Base-by-base conservation (phyloP, 495 filamentous ascomycete genomes). In the Xylaria nigripes region DNA sequence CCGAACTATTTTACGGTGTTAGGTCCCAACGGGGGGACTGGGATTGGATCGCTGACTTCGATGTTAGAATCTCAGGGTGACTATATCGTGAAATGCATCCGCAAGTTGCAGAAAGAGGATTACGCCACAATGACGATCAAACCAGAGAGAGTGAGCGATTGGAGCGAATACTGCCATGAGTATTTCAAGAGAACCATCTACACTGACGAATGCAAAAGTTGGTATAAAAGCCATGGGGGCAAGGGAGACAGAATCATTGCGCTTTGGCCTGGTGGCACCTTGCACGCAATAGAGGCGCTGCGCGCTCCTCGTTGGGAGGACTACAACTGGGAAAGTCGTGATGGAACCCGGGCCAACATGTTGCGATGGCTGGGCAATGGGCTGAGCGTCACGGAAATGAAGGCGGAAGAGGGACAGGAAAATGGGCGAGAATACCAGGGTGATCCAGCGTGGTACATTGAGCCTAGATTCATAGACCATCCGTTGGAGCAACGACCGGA, bases 141-240 rank as follows among this genome's bases (percentile, higher is more conserved):
- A 7, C 83, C 84, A 0, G 66, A 76, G 41, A 77, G 83, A 0
- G 71, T 85, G 0, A 71, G 76, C 45, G 83, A 87, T 48, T 87
- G 85, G 60, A 65, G 74, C 29, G 75, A 73, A 15, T 84, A 79
- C 59, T 78, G 77, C 42, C 77, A 81, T 48, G 67, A 72, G n/a
- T 87, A 84, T 62, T 86, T 86, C 58, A 71, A 76, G 46, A 67
- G 72, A 16, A 86, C 83, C 2, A 84, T 86, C 3, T 82, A 82
- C 70, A 73, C 77, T 12, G 81, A 82, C 10, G 73, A 79, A 27
- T 90, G 86, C 65, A 77, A 77, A 16, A 83, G 78, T n/a, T 90
- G 86, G 86, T 86, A 86, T 61, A 83, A 85, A 45, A 55, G 57
- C 13, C 59, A 64, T 23, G 62, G 67, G 7, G 66, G 65, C 36